Conservation (phyloP, 805 yeast genomes). For the Yarrowia keelungensis region DNA sequence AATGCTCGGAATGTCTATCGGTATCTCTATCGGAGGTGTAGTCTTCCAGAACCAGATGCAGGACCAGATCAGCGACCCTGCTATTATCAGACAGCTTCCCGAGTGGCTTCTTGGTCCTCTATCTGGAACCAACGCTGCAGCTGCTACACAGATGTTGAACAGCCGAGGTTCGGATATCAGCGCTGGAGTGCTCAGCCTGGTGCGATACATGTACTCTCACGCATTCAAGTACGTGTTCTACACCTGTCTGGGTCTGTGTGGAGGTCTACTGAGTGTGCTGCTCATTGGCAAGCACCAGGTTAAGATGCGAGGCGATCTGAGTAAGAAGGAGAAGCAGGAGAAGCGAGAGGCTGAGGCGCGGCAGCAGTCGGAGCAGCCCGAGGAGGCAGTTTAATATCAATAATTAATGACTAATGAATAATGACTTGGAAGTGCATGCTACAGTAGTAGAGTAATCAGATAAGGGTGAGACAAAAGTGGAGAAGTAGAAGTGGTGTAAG, state of each 20-base stretch:
- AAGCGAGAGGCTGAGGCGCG: not conserved
- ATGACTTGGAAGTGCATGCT: no score
- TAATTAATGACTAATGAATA: not conserved
- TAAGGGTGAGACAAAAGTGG: no score
- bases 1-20: constrained; percentile 50
- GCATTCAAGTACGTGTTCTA: constrained; percentile 36
- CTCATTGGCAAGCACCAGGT: constrained; percentile 38
- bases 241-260: constrained; percentile 31
- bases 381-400: not conserved
- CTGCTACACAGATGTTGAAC: constrained; percentile 37
- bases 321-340: constrained; percentile 21
- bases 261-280: constrained; percentile 24
- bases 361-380: not conserved
- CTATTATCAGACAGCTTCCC: constrained; percentile 12
- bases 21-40: constrained; percentile 56
- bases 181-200: constrained; percentile 2
- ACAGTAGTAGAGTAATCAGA: no score
- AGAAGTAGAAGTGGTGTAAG: not conserved
- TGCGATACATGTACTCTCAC: constrained; percentile 32
- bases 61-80: constrained; percentile 29
- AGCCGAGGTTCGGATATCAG: not conserved
- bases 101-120: constrained; percentile 10
- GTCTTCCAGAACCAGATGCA: constrained; percentile 54
- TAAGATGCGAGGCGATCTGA: constrained; percentile 36
- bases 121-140: constrained; percentile 37